Percentiles rank a stretch among this genome's conserved stretches.
phyloP scores from a whole-genome alignment of 805 yeast species.

The Wickerhamomyces silvicola region DNA sequence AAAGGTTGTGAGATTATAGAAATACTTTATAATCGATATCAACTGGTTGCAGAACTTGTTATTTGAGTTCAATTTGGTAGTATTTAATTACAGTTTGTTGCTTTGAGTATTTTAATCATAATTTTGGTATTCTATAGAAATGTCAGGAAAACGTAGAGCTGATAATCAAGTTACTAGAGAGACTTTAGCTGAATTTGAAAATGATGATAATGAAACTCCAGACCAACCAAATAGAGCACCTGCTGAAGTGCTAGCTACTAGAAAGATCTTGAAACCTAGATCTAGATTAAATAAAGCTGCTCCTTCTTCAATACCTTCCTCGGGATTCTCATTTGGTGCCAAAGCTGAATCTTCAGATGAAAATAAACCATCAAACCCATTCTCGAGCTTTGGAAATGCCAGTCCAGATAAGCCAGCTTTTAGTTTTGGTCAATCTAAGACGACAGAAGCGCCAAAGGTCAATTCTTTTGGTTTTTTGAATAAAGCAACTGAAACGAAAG shows the following conservation, averaged over 20 bases:
- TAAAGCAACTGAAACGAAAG: neutral
- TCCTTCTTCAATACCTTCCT: constrained; percentile 2
- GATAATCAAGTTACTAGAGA: constrained; percentile 59
- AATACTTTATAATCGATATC: too few species aligned
- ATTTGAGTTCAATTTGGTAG: neutral
- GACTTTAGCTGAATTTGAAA: constrained; percentile 24
- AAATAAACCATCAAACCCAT: constrained; percentile 9
- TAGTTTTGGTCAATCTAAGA: constrained; percentile 7
- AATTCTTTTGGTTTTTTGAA: neutral
- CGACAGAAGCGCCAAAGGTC: neutral
- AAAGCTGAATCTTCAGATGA: neutral
- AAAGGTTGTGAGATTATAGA: too few species aligned
- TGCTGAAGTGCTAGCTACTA: constrained; percentile 51
- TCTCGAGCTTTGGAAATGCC: constrained; percentile 2
- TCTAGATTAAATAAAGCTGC: constrained; percentile 27
- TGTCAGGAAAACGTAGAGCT: constrained; percentile 65
- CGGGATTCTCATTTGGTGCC: constrained; percentile 6
- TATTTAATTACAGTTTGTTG: neutral
- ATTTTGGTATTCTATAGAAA: constrained; percentile 12
- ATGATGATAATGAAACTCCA: constrained; percentile 33
- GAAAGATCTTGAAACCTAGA: constrained; percentile 63
- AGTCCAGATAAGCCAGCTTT: constrained; percentile 6
- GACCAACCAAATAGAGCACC: constrained; percentile 43
- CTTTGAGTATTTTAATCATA: neutral
- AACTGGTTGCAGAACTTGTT: neutral